Base-by-base conservation (phyloP, 140 eudicot species). In the Ambrosia hybrid region DNA sequence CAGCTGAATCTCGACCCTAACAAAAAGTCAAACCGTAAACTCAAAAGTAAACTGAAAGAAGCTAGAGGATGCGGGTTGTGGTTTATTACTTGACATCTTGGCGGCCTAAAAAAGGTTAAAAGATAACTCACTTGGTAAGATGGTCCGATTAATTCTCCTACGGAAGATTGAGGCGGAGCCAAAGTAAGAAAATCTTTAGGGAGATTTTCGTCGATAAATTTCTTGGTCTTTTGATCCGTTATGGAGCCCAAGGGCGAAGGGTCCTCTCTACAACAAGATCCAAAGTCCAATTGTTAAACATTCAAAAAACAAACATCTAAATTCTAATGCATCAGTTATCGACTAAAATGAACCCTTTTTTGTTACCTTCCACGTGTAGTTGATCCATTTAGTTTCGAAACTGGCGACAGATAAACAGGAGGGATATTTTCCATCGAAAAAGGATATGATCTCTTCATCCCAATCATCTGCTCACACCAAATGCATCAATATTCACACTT, bases 141-240 rank as follows among this genome's bases (percentile, higher is more conserved):
- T 56, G 75, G 45, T 30, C 21, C 46, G 16, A 59, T 70, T 64
- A 1, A 74, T 68, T 57, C 51, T 41, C 37, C 4, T 52, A 74
- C 43, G 43, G 53, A 62, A 37, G 81, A 16, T 64, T 17, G 53
- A 6, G 97, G 87, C 62, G 88, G 92, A 2, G 84, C 97, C 66
- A 91, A 71, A 51, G 88, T 78, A 85, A 91, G 92, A 73, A 91
- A 85, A 64, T 91, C 95, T 80, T 88, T 86, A 48, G 74, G 59
- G n/a, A 11, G 73, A 65, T 83, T 80, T 49, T 83, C 87, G 5
- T 53, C 65, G 2, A 60, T 57, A 45, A 58, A 33, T 30, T 72
- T 80, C 78, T 57, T 66, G 58, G 77, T 70, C 0, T 11, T 71
- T 65, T 69, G 81, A 73, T 78, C 84, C 13, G 72, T 39, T 9